phyloP scores from a whole-genome alignment of 1,284 basidiomycete genomes.

The Sanghuangporus weigelae region DNA sequence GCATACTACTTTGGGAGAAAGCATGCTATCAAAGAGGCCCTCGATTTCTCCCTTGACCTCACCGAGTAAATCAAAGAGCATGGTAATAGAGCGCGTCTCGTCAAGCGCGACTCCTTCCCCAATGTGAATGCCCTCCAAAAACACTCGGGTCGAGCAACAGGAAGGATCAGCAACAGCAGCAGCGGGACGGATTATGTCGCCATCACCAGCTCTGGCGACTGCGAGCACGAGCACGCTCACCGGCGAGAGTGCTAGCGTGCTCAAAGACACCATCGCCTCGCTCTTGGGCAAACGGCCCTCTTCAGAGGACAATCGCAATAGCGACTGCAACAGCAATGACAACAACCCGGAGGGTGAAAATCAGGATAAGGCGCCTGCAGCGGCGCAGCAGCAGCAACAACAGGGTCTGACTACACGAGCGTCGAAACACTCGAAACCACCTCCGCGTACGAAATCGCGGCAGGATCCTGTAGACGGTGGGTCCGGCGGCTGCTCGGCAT shows the following conservation, averaged over 20 bases:
- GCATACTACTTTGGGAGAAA: not conserved
- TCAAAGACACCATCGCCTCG: conserved; percentile 61
- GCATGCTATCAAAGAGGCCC: not conserved
- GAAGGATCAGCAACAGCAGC: not conserved
- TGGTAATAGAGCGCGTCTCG: not conserved
- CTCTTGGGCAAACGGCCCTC: conserved; percentile 59
- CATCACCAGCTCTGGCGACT: conserved; percentile 22
- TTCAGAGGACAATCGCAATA: conserved; percentile 33
- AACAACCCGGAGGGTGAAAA: conserved; percentile 33
- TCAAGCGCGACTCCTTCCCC: conserved; percentile 20
- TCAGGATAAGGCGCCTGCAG: too few species aligned
- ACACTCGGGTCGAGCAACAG: not conserved
- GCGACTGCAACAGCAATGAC: conserved; percentile 25
- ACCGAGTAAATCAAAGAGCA: conserved; percentile 2
- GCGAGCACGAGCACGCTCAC: conserved; percentile 26
- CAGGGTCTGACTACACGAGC: not conserved
- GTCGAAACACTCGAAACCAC: not conserved
- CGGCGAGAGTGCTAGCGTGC: conserved; percentile 42
- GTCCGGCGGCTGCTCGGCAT: not conserved
- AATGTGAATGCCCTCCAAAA: conserved; percentile 22
- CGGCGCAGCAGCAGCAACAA: not conserved
- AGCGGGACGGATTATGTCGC: not conserved
- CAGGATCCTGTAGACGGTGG: not conserved
- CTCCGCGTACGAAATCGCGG: conserved; percentile 5
- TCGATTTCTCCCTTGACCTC: not conserved